phyloP scores from a whole-genome alignment of 331 rosid species.

The Quercus tomentella region DNA sequence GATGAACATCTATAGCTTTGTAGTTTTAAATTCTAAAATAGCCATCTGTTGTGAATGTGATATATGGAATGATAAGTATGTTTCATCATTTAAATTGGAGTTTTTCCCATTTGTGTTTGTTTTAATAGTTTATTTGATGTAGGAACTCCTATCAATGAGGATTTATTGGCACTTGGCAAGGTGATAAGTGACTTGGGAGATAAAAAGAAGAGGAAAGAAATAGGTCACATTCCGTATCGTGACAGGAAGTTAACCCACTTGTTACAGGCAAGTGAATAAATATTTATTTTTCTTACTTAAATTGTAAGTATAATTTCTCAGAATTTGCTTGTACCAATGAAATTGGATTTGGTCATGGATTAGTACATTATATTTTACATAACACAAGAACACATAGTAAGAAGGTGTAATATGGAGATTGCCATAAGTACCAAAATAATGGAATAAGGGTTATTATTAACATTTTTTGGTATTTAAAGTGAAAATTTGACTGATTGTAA shows the following conservation, averaged over 20 bases:
- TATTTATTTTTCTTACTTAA: too few species aligned
- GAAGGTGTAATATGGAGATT: not conserved
- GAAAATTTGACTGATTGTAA: not conserved
- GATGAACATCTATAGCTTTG: not conserved
- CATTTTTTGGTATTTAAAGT: not conserved
- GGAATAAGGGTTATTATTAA: not conserved
- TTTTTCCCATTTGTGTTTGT: not conserved
- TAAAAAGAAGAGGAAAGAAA: too few species aligned
- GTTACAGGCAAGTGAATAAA: constrained; percentile 37
- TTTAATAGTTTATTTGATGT: constrained; percentile 8
- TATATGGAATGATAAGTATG: not conserved
- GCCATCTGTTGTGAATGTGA: not conserved
- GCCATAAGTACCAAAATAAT: too few species aligned
- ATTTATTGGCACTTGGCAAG: constrained; percentile 82
- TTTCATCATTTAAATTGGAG: not conserved
- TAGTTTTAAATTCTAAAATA: not conserved
- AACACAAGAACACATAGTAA: not conserved
- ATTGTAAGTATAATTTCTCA: too few species aligned
- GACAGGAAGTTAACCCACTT: constrained; percentile 10
- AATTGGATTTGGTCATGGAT: too few species aligned
- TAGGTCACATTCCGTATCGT: constrained; percentile 84
- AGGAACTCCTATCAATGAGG: constrained; percentile 89
- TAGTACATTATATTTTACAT: not conserved
- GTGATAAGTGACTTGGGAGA: constrained; percentile 88
- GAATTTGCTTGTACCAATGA: too few species aligned